A percentile compares a stretch with the other conserved stretches of the same genome.
phyloP scores from a whole-genome alignment of 2,329 filamentous ascomycete species.

The Sclerotinia borealis region DNA sequence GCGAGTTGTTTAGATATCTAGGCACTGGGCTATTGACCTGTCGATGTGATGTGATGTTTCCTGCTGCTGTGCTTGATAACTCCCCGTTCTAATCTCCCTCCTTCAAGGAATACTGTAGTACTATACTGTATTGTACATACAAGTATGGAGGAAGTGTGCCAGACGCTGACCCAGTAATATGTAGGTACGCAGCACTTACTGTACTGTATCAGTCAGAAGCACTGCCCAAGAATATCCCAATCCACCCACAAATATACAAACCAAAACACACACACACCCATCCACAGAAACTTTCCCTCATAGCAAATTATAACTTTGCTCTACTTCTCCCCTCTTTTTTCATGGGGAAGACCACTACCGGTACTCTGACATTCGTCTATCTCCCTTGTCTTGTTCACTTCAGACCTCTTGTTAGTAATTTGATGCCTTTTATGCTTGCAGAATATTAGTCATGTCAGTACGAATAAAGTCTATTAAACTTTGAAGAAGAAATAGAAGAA shows the following conservation, averaged over 20 bases:
- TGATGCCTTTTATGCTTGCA: not conserved
- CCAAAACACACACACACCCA: not conserved
- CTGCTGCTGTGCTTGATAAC: not conserved
- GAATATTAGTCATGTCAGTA: not conserved
- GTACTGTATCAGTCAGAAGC: not conserved
- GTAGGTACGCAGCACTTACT: not conserved
- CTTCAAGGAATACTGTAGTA: no score
- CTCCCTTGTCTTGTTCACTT: not conserved
- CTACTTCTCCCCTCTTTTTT: not conserved
- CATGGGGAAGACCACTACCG: conserved; percentile 1
- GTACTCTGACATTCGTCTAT: conserved; percentile 2
- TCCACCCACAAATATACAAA: no score
- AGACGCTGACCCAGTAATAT: not conserved
- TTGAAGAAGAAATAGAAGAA: not conserved
- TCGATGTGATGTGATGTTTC: no score
- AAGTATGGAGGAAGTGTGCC: not conserved
- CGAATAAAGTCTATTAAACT: not conserved
- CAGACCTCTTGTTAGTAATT: not conserved
- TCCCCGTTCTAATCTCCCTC: not conserved
- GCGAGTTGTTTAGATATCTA: not conserved
- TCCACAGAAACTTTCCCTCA: not conserved
- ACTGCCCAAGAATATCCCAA: not conserved
- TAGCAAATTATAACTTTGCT: not conserved
- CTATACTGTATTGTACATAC: no score
- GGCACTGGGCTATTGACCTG: not conserved